phyloP scores from a whole-genome alignment of 2,329 filamentous ascomycete species.

The Sclerotinia subarctica region DNA sequence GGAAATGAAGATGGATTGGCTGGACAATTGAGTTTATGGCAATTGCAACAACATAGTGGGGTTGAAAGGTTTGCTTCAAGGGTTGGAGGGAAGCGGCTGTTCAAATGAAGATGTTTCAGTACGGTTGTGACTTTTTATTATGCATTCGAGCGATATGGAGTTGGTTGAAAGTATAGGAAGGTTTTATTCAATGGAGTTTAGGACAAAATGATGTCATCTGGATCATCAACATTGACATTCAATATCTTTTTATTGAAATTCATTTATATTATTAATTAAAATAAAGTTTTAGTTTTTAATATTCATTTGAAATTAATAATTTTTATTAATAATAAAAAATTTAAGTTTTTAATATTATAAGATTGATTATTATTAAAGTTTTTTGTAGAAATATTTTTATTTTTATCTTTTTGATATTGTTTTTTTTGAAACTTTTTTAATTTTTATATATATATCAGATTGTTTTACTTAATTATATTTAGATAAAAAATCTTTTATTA shows the following conservation, averaged over 20 bases:
- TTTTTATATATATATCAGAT: too few relatives aligned
- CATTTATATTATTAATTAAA: too few relatives aligned
- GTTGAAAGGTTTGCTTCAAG: conserved; percentile 52
- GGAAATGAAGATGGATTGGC: conserved; percentile 58
- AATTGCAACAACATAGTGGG: conserved; percentile 57
- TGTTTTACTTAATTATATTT: too few relatives aligned
- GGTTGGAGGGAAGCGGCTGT: conserved; percentile 35
- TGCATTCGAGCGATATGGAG: conserved; percentile 12
- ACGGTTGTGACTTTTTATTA: background rate
- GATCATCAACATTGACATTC: background rate
- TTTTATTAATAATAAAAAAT: too few relatives aligned
- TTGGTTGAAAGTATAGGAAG: background rate
- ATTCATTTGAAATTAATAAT: too few relatives aligned
- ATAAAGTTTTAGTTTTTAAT: too few relatives aligned
- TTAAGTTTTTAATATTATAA: too few relatives aligned
- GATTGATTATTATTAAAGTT: too few relatives aligned
- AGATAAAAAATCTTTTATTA: too few relatives aligned
- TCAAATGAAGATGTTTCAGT: conserved; percentile 31
- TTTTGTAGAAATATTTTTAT: too few relatives aligned
- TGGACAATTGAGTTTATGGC: conserved; percentile 59
- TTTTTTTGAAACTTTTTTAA: too few relatives aligned
- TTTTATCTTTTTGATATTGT: too few relatives aligned
- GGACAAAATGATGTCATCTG: conserved; percentile 43
- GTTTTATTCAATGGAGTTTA: background rate
- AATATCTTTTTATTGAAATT: background rate